Conservation (phyloP, 1,139 yeast genomes). For the Casaregolazyma lundiana region DNA sequence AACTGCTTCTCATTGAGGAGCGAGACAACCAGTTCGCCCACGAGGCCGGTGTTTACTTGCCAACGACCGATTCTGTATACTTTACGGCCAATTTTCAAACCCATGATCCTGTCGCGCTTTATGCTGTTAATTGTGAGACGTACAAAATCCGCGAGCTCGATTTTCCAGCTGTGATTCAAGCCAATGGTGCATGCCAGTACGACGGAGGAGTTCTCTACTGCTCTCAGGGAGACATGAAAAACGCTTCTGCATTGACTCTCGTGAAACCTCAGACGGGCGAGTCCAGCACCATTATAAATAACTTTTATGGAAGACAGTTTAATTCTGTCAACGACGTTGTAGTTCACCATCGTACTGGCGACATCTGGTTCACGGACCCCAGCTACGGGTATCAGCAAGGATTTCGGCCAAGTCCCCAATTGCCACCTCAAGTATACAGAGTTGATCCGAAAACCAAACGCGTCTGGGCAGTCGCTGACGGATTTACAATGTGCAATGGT, state of each 20-base stretch:
- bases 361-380: constrained; percentile 32
- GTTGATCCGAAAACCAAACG: constrained; percentile 22
- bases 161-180: constrained; percentile 18
- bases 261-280: constrained; percentile 13
- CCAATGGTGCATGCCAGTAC: constrained; percentile 24
- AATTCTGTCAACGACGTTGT: constrained; percentile 29
- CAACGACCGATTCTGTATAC: constrained; percentile 20
- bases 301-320: constrained; percentile 25
- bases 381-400: constrained; percentile 24
- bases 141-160: constrained; percentile 12
- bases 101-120: constrained; percentile 12
- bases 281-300: constrained; percentile 14
- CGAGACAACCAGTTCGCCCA: constrained; percentile 24
- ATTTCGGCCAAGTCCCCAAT: constrained; percentile 16
- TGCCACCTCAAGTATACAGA: constrained; percentile 29
- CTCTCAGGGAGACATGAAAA: constrained; percentile 20
- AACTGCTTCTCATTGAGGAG: too few species aligned
- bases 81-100: constrained; percentile 23
- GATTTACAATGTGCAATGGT: constrained; percentile 26
- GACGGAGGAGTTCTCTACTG: constrained; percentile 21
- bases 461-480: constrained; percentile 28
- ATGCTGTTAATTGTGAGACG: constrained; percentile 9
- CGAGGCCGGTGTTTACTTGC: constrained; percentile 26
- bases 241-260: constrained; percentile 18
- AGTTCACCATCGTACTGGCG: constrained; percentile 24